phyloP scores from a whole-genome alignment of 2,329 filamentous ascomycete species.

The Pestalotiopsis sp. region DNA sequence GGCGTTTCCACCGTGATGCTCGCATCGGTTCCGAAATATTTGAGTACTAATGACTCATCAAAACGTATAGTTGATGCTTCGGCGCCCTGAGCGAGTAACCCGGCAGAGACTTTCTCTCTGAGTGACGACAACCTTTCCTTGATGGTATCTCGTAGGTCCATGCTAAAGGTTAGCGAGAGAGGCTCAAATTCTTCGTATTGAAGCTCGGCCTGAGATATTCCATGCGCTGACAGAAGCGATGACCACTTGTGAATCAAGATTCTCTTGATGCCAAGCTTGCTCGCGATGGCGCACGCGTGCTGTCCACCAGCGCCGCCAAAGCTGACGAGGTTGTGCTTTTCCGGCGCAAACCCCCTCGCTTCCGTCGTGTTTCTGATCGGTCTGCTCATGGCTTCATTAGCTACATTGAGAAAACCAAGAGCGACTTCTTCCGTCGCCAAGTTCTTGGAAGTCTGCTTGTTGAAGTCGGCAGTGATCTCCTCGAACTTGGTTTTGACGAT shows the following conservation, averaged over 20 bases:
- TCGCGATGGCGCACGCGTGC: slow-evolving; percentile 43
- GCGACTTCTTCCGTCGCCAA: slow-evolving; percentile 46
- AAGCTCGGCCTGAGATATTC: slow-evolving; percentile 19
- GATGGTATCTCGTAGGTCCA: slow-evolving; percentile 11
- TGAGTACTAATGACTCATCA: slow-evolving; percentile 44
- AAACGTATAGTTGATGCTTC: slow-evolving; percentile 11
- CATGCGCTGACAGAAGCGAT: slow-evolving; percentile 36
- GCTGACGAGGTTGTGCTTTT: slow-evolving; percentile 31
- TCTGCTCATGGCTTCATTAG: slow-evolving; percentile 75
- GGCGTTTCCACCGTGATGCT: slow-evolving; percentile 46
- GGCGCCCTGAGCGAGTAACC: slow-evolving; percentile 22
- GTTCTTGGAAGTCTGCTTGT: slow-evolving; percentile 24
- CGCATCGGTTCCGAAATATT: slow-evolving; percentile 52
- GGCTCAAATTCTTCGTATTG: slow-evolving; percentile 17
- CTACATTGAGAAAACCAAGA: slow-evolving; percentile 73
- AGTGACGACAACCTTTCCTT: slow-evolving; percentile 10
- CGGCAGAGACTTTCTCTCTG: slow-evolving; percentile 38
- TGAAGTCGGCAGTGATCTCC: slow-evolving; percentile 42
- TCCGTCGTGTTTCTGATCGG: slow-evolving; percentile 66
- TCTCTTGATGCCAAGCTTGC: slow-evolving; percentile 38
- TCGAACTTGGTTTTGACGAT: slow-evolving; percentile 39
- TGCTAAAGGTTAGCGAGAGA: slow-evolving; percentile 14
- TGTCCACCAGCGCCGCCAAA: slow-evolving; percentile 76
- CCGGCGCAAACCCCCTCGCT: slow-evolving; percentile 44
- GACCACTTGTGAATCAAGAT: slow-evolving; percentile 40